Base-by-base conservation (phyloP, 169 alveolate species). In the Toxoplasma gondii region DNA sequence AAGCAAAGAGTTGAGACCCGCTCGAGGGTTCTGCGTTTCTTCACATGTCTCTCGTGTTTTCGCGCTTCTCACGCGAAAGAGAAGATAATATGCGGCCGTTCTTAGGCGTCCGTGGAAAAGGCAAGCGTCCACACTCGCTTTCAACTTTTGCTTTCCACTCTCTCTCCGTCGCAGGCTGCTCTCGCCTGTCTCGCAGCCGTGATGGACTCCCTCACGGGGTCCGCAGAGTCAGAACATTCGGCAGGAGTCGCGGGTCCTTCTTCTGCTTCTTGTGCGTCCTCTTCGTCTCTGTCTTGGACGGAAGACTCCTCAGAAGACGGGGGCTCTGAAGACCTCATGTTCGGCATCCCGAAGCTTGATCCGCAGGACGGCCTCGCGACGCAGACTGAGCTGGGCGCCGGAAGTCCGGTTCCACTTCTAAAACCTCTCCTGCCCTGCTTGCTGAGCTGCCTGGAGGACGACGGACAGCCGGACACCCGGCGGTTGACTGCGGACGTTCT, bases 401-500 rank as follows among this genome's bases (percentile, higher is more conserved):
- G 5, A 27, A 7, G 67, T 10, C 78, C 45, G 80, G 1, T 24
- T 39, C 27, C 12, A 0, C 45, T 84, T 2, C 38, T 84, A 16
- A 36, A 43, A 10, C 24, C n/a, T 22, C 45, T 84, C 54, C 31
- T 84, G 78, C 91, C 91, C 19, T 49, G 53, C 78, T 27, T 84
- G 78, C 41, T 49, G 44, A 45, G 78, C 78, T 84, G 78, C 91
- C 19, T 84, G 41, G 78, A 49, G 29, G 91, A 84, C 78, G 91
- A 84, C 45, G 70, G 80, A 34, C 78, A 43, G 91, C 91, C 91
- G 36, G 91, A 84, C 78, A 84, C 70, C 12, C 91, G 91, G n/a
- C 44, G 5, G 80, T 7, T 49, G 78, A 49, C 91, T 0, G 70
- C 78, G 7, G 34, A 53, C 31, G 31, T 84, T 16, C 45, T 84